A percentile compares a stretch with the other conserved stretches of the same genome.
phyloP scores from a whole-genome alignment of 2,329 filamentous ascomycete species.

The Venturia oleaginea region DNA sequence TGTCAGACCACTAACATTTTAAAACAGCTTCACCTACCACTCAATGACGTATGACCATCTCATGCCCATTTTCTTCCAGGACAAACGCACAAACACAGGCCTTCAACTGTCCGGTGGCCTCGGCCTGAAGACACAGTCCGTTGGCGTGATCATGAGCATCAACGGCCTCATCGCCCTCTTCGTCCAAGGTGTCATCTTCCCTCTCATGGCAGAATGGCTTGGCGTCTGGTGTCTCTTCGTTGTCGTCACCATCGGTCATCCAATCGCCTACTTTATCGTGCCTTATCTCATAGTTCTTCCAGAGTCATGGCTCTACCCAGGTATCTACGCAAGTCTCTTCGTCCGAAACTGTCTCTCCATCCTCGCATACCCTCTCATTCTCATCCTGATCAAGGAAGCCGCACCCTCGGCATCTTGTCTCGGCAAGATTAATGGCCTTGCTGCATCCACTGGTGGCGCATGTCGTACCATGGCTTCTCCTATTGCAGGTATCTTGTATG shows the following conservation, averaged over 20 bases:
- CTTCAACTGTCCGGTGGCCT: constrained; percentile 48
- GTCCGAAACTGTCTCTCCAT: constrained; percentile 16
- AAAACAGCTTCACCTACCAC: constrained; percentile 66
- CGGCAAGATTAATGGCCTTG: constrained; percentile 63
- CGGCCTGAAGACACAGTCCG: constrained; percentile 55
- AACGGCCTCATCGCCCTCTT: constrained; percentile 64
- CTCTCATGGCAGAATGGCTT: constrained; percentile 51
- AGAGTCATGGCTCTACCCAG: constrained; percentile 42
- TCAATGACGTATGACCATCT: constrained; percentile 93
- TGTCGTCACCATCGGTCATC: constrained; percentile 56
- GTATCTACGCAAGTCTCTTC: constrained; percentile 54
- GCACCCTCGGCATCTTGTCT: constrained; percentile 53
- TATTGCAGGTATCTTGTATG: constrained; percentile 58
- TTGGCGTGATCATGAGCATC: constrained; percentile 59
- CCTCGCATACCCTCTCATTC: constrained; percentile 15
- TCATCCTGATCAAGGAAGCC: constrained; percentile 57
- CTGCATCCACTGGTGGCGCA: constrained; percentile 62
- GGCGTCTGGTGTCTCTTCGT: constrained; percentile 61
- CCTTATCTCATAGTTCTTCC: constrained; percentile 58
- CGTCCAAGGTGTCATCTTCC: constrained; percentile 65
- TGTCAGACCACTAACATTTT: not conserved
- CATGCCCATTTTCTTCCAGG: constrained; percentile 86
- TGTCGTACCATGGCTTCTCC: constrained; percentile 63
- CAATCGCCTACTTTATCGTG: constrained; percentile 58
- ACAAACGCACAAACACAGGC: constrained; percentile 41